phyloP scores from a whole-genome alignment of 176 grass and related monocot genomes.

The Musa itinerans region DNA sequence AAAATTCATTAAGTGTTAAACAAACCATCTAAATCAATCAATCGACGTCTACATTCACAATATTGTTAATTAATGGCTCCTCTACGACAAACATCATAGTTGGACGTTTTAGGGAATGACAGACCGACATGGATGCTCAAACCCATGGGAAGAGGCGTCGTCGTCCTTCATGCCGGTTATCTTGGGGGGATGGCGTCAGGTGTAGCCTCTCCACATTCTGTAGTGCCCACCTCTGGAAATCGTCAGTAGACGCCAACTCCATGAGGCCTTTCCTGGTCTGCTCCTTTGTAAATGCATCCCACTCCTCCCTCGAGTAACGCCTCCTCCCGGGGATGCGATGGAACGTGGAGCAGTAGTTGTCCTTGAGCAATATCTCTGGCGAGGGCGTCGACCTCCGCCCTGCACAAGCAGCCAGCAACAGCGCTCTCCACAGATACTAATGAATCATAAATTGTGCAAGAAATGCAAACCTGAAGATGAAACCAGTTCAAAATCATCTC shows the following conservation, averaged over 20 bases:
- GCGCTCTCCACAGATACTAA: background rate
- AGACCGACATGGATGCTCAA: too few relatives aligned
- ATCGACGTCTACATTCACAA: too few relatives aligned
- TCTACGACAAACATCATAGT: too few relatives aligned
- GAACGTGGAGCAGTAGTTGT: constrained; percentile 62
- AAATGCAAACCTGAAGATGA: background rate
- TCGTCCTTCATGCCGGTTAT: background rate
- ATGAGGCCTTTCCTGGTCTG: constrained; percentile 58
- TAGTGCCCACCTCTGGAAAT: constrained; percentile 75
- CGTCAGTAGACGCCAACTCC: constrained; percentile 53
- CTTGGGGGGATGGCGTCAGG: constrained; percentile 30
- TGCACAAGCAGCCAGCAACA: constrained; percentile 1
- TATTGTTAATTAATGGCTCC: too few relatives aligned
- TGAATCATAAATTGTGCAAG: background rate
- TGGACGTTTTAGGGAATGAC: too few relatives aligned
- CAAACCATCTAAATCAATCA: too few relatives aligned
- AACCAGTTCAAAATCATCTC: background rate
- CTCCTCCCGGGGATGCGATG: constrained; percentile 57
- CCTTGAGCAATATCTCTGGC: constrained; percentile 17
- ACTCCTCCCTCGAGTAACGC: constrained; percentile 65
- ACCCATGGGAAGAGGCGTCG: background rate
- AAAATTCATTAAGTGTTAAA: too few relatives aligned
- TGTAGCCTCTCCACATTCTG: constrained; percentile 56
- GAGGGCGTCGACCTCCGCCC: constrained; percentile 19
- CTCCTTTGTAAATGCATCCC: constrained; percentile 56